Base-by-base conservation (phyloP, 257 asterid species). In the Solanum etuberosum region DNA sequence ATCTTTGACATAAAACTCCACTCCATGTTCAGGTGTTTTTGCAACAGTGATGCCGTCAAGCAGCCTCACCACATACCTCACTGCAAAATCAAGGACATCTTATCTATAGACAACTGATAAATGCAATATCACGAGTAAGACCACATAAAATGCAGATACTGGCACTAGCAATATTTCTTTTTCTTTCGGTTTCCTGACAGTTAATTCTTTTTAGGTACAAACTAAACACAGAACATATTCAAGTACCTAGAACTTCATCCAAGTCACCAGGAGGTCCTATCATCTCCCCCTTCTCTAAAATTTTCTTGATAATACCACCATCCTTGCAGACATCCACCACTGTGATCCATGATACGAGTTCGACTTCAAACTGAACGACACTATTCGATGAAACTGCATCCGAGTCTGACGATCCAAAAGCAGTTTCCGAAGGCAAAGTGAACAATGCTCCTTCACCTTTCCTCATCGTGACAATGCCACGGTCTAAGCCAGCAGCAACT, bases 311-410 rank as follows among this genome's bases (percentile, higher is more conserved):
- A 86, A 93, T 92, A 70, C 95, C 98, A 89, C 97, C 96, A 86
- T 93, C 97, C 91, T 90, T 94, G 93, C 93, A 92, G 67, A 94
- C 77, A 90, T 94, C 96, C 71, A 94, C 90, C 85, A 94, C 94
- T 3, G 91, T 88, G 90, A 92, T 91, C 96, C 98, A 94, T 31
- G 96, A 94, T 84, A 92, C 38, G 71, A 94, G 96, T 82, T 93
- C 98, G 54, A 94, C 94, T 88, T 93, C 96, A 88, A 91, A 90
- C 91, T 86, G 91, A 84, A 91, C 72, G 73, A 57, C 65, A 11
- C 93, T 88, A 90, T 92, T 87, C 7, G 92, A 91, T 35, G 98
- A 93, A 80, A 93, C 92, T 7, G 88, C 90, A 83, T 89, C 83
- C 18, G 80, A 40, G 25, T 92, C 93, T 84, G 86, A 83, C 38